Conservation (phyloP, 441 rosid genomes). For the Flueggea neowawraea region DNA sequence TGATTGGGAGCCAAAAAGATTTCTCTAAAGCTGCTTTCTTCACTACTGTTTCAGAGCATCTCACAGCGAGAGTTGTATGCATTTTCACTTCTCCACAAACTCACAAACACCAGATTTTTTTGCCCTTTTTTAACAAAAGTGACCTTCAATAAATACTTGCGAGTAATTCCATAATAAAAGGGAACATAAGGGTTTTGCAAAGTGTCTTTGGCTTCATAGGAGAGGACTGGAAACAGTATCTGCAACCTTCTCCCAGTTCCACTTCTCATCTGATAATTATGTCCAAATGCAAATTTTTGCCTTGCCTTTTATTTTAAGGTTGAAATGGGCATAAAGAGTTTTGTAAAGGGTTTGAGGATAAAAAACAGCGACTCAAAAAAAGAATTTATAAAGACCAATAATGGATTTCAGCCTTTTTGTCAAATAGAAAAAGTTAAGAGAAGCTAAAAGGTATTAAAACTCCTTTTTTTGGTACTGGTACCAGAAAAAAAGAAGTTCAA, state of each 20-base stretch:
- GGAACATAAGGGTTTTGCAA: not conserved
- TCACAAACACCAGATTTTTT: not conserved
- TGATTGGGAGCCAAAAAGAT: slow-evolving; percentile 49
- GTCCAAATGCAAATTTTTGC: not conserved
- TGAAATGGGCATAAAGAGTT: slow-evolving; percentile 13
- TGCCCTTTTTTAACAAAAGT: too few species aligned
- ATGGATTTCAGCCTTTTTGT: slow-evolving; percentile 24
- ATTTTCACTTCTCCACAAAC: slow-evolving; percentile 21
- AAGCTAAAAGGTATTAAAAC: slow-evolving; percentile 11
- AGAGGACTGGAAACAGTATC: slow-evolving; percentile 24
- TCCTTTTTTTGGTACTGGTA: too few species aligned
- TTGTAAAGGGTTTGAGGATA: slow-evolving; percentile 7
- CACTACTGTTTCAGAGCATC: slow-evolving; percentile 38
- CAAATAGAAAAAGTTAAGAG: slow-evolving; percentile 16
- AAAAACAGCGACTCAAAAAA: not conserved
- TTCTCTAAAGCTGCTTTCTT: slow-evolving; percentile 43
- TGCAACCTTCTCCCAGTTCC: slow-evolving; percentile 15
- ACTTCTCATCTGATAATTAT: slow-evolving; percentile 5
- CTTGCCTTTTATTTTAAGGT: slow-evolving; percentile 12
- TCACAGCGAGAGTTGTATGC: slow-evolving; percentile 25
- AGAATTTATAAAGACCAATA: slow-evolving; percentile 17
- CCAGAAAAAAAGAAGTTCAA: too few species aligned
- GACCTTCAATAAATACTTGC: too few species aligned
- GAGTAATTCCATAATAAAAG: too few species aligned
- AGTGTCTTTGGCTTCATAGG: slow-evolving; percentile 10